Base-by-base conservation (phyloP, 2,329 filamentous ascomycete genomes). In the Claviceps pusilla region DNA sequence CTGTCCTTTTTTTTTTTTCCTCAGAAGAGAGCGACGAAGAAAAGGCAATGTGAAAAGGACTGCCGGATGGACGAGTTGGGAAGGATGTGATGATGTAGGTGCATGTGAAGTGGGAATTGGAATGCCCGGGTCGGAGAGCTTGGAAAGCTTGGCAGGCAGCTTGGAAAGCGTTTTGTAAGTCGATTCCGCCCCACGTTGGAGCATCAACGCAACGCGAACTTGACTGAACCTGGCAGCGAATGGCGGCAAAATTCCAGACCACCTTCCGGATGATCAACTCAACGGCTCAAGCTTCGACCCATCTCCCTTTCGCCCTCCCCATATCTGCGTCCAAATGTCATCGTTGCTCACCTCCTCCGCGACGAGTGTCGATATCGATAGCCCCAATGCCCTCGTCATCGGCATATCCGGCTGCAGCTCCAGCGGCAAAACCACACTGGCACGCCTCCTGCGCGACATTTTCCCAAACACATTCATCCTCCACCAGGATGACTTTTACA, bases 401-500 rank as follows among this genome's bases (percentile, higher is more conserved):
- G 89, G 83, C 56, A 82, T 97, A 56, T 94, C 88, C 43, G 93
- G 93, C 54, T 88, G 87, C 59, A 96, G 91, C 1, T 95, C 87
- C 3, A 91, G 87, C 62, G 93, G 93, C 57, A 98, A 98, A 73
- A 97, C 93, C 2, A 97, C 93, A 2, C 79, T 98, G 14, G 87
- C 89, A 24, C 81, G 91, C 2, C 76, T 96, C 12, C 76, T 98
- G 19, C 83, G 89, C 56, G 82, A 87, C 65, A 83, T 95, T 59
- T 89, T 96, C 63, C 83, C 83, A 9, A 74, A 77, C 60, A 77
- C 82, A 16, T 91, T 89, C 64, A 87, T 97, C 63, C 77, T 98
- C 28, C 93, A 98, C 67, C 83, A 95, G 67, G 93, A 98, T 72
- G 93, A 98, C 69, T 98, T 97, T 67, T 98, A 95, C 72, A 83